Base-by-base conservation (phyloP, 179 eudicot genomes). In the Sideroxylon spinosum region DNA sequence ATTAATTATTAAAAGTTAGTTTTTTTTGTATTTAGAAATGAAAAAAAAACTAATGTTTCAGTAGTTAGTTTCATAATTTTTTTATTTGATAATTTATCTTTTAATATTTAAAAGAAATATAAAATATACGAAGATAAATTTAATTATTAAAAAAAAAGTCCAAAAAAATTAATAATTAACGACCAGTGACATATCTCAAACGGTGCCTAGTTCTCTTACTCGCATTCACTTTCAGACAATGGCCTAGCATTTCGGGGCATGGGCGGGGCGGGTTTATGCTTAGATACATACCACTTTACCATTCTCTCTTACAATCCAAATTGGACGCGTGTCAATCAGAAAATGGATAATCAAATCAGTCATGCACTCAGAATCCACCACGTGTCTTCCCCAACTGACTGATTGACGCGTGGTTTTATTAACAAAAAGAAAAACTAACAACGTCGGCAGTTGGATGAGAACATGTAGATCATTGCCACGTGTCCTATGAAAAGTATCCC, bases 141-240 rank as follows among this genome's bases (percentile, higher is more conserved):
- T n/a, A n/a, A n/a, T n/a, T n/a, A n/a, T n/a, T n/a, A n/a, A n/a
- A n/a, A n/a, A n/a, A n/a, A n/a, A n/a, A n/a, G n/a, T n/a, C n/a
- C n/a, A n/a, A n/a, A n/a, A n/a, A n/a, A n/a, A n/a, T n/a, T n/a
- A n/a, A n/a, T n/a, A n/a, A n/a, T n/a, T n/a, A n/a, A n/a, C n/a
- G n/a, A n/a, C n/a, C n/a, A n/a, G n/a, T n/a, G n/a, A n/a, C n/a
- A n/a, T n/a, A n/a, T n/a, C n/a, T n/a, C n/a, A n/a, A n/a, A n/a
- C n/a, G n/a, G n/a, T n/a, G n/a, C 60, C 71, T 78, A 32, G 46
- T 79, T 12, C 86, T 88, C 72, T 85, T 82, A 32, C 28, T 82
- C 14, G 79, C 4, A 66, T 66, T 84, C 87, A 83, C 83, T 65
- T 61, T 74, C 13, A 25, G 71, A 50, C 26, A 4, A 12, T 19